Base-by-base conservation (phyloP, 345 rosid species). In the Syzygium oleosum region DNA sequence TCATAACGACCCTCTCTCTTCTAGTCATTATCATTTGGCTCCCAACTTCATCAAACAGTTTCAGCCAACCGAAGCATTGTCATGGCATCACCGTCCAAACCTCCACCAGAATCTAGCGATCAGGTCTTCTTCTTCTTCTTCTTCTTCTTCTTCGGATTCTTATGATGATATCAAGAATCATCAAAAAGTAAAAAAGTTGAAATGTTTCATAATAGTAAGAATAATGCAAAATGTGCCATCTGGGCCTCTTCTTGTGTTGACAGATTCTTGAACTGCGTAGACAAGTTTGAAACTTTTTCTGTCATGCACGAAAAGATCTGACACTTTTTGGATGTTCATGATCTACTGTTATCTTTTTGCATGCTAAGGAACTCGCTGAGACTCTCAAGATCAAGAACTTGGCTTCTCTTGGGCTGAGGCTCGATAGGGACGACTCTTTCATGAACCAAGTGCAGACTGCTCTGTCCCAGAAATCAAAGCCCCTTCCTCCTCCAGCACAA, bases 391-490 rank as follows among this genome's bases (percentile, higher is more conserved):
- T 43, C 46, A 6, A 43, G 46, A 43, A 43, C 46, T 43, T 92
- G 52, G 85, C 88, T 53, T 87, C 89, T 41, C 79, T 92, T 29
- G 86, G 88, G 25, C 78, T 91, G 41, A 89, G 65, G 8, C 91
- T 92, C 9, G 41, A 12, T n/a, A 68, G 55, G 31, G 31, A 87
- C 23, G 34, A 84, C 6, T n/a, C 61, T 83, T 79, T 89, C 16
- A 17, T 87, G 51, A 85, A 85, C 31, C 84, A 46, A 79, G 12
- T 88, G 63, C 58, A 63, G 46, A 84, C 34, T 41, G 52, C 73
- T 23, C 46, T 46, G 23, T 13, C 59, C 73, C 34, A 61, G 61
- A 84, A 41, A 54, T 17, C 63, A 23, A n/a, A 58, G 63, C 63
- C 63, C 63, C 23, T 23, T 59, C 1, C 29, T 59, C 65, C 65